Percentiles rank a stretch among this genome's conserved stretches.
Evolutionary conservation across 495 filamentous ascomycete genomes (phyloP).

Genomic region (Chaetomium cochliodes): DNA sequence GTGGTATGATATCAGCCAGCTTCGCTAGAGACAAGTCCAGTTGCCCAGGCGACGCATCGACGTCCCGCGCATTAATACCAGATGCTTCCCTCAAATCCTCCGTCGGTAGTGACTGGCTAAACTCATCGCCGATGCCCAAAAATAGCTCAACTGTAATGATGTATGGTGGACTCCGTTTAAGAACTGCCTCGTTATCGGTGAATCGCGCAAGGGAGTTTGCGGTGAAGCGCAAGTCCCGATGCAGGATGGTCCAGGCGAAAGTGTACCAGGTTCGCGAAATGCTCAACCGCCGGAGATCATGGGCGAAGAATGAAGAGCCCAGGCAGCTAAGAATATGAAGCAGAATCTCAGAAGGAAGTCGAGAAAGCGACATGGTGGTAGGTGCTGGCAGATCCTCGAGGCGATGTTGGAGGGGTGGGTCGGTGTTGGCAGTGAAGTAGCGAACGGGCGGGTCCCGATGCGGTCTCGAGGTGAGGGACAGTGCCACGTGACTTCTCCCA

Average conservation of each 20-base stretch:
- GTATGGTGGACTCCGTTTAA: background rate
- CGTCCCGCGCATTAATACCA: background rate
- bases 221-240: slow-evolving; percentile 7
- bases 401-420: no score
- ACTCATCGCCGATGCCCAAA: background rate
- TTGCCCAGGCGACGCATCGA: background rate
- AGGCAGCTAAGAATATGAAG: slow-evolving; percentile 3
- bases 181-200: background rate
- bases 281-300: slow-evolving; percentile 3
- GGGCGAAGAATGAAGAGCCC: slow-evolving; percentile 9
- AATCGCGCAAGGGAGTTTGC: background rate
- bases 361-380: background rate
- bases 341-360: slow-evolving; percentile 8
- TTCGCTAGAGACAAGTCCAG: background rate
- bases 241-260: slow-evolving; percentile 4
- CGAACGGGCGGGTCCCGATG: no score
- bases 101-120: background rate
- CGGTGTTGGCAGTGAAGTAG: no score
- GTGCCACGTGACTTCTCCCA: no score
- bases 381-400: no score
- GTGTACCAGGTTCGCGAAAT: slow-evolving; percentile 3
- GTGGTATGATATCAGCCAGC: background rate
- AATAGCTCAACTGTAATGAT: background rate
- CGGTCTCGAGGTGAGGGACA: no score
- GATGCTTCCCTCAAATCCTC: background rate